phyloP scores from a whole-genome alignment of 345 rosid genomes.

The Corchorus capsularis region DNA sequence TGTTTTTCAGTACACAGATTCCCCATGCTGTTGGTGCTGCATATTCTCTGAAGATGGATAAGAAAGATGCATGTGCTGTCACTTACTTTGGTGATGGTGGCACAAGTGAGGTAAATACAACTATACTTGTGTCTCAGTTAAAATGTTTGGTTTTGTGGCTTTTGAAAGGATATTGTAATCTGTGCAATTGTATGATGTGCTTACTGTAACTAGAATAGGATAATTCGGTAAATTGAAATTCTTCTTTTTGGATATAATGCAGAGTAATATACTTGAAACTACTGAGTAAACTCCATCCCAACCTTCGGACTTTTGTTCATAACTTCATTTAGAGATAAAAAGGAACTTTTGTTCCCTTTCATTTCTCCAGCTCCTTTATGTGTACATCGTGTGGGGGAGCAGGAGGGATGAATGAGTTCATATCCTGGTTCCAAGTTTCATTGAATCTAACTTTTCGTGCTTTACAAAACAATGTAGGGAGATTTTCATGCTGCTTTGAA shows the following conservation, averaged over 20 bases:
- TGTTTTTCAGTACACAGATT: constrained; percentile 20
- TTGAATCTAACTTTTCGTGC: constrained; percentile 59
- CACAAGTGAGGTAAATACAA: constrained; percentile 50
- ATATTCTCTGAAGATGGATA: constrained; percentile 57
- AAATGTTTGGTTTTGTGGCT: background rate
- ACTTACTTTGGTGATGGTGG: constrained; percentile 54
- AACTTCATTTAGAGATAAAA: background rate
- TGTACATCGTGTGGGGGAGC: background rate
- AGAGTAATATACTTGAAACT: background rate
- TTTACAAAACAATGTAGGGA: constrained; percentile 35
- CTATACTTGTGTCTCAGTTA: background rate
- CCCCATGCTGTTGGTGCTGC: constrained; percentile 64
- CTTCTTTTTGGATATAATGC: background rate
- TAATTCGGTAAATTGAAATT: background rate
- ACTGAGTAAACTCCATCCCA: background rate
- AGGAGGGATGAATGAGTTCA: constrained; percentile 15
- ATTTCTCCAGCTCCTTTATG: background rate
- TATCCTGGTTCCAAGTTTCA: constrained; percentile 51
- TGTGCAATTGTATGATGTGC: background rate
- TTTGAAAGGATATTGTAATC: constrained; percentile 7
- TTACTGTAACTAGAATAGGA: background rate
- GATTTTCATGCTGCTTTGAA: constrained; percentile 66
- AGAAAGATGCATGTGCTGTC: constrained; percentile 7
- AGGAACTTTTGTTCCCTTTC: background rate
- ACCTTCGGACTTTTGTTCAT: background rate